Evolutionary conservation across 1,284 basidiomycete genomes (phyloP).

Genomic region (Psilocybe mexicana): DNA sequence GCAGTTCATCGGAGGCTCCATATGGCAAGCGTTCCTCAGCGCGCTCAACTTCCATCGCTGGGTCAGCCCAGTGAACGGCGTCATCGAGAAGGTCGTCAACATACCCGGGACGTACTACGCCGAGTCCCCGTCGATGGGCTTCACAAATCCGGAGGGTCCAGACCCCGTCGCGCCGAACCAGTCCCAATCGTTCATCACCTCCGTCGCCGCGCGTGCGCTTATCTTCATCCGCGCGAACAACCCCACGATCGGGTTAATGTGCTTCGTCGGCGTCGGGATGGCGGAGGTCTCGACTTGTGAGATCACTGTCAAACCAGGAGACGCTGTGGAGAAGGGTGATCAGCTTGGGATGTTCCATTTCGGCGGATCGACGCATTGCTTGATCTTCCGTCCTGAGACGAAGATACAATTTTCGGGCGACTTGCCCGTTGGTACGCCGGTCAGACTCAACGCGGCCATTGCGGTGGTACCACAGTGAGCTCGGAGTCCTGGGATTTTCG

Average conservation of each 20-base stretch:
- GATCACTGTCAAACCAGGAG: conserved; percentile 30
- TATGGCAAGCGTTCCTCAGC: conserved; percentile 56
- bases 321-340: conserved; percentile 33
- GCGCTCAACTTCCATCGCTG: conserved; percentile 47
- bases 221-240: conserved; percentile 56
- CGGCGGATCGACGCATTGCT: conserved; percentile 44
- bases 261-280: conserved; percentile 57
- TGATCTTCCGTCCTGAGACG: conserved; percentile 7
- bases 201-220: conserved; percentile 44
- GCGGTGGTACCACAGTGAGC: background rate
- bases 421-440: background rate
- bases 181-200: conserved; percentile 32
- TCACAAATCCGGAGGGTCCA: conserved; percentile 6
- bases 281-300: conserved; percentile 57
- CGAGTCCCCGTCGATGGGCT: conserved; percentile 28
- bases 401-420: conserved; percentile 4
- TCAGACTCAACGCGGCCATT: conserved; percentile 4
- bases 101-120: conserved; percentile 56
- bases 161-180: conserved; percentile 26
- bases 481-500: too few relatives aligned
- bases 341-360: conserved; percentile 49
- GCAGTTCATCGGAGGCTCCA: conserved; percentile 48
- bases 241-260: conserved; percentile 47
- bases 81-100: conserved; percentile 40
- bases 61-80: conserved; percentile 53